Evolutionary conservation across 345 rosid genomes (phyloP).

Genomic region (Nasturtium officinale): DNA sequence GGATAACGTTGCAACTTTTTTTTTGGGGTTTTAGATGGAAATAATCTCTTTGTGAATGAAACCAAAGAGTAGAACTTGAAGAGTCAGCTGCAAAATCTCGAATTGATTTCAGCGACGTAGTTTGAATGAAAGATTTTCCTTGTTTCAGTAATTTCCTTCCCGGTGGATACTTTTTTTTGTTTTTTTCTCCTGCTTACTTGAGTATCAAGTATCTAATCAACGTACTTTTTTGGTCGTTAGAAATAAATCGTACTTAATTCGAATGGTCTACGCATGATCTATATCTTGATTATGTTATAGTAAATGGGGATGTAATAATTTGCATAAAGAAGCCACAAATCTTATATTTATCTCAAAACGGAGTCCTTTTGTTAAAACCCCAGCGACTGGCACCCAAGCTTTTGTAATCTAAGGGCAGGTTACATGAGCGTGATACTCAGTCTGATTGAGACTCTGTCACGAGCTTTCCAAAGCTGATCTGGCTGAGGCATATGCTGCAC

Average conservation of each 20-base stretch:
- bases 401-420: too few relatives aligned
- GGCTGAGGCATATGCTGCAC: neutral
- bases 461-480: slow-evolving; percentile 24
- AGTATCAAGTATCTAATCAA: too few relatives aligned
- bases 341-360: neutral
- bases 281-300: neutral
- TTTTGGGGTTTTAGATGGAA: too few relatives aligned
- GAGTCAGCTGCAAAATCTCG: neutral
- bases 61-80: too few relatives aligned
- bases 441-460: slow-evolving; percentile 26
- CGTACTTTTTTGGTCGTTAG: too few relatives aligned
- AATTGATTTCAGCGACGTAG: neutral
- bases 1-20: too few relatives aligned
- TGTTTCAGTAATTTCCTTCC: neutral
- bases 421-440: slow-evolving; percentile 32
- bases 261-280: too few relatives aligned
- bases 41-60: too few relatives aligned
- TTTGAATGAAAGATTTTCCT: neutral
- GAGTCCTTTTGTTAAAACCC: neutral
- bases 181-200: too few relatives aligned
- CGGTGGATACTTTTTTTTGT: neutral
- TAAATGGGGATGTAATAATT: too few relatives aligned
- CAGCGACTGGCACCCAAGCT: too few relatives aligned
- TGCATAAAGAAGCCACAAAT: neutral
- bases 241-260: too few relatives aligned